phyloP scores from a whole-genome alignment of 495 filamentous ascomycete genomes.

The Lepidopterella palustris region DNA sequence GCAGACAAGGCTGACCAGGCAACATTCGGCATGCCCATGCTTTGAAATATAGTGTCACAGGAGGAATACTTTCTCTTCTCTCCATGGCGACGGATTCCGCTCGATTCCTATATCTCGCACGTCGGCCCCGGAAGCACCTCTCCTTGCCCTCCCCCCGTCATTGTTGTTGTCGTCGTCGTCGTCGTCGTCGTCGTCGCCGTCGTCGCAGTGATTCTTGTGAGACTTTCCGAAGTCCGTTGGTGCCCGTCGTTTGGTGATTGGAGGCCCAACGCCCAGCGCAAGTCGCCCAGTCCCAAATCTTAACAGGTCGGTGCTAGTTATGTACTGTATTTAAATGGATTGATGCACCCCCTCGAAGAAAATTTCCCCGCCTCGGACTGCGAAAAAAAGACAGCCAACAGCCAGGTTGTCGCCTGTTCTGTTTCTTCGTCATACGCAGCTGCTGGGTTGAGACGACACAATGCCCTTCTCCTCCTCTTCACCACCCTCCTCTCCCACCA shows the following conservation, averaged over 20 bases:
- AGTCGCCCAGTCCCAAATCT: background rate
- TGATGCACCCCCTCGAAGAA: constrained; percentile 18
- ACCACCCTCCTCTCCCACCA: background rate
- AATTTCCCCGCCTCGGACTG: constrained; percentile 12
- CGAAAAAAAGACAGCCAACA: constrained; percentile 11
- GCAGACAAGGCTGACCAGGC: too few species aligned
- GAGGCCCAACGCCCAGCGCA: background rate
- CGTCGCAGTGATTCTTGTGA: background rate
- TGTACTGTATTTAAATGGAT: constrained; percentile 15
- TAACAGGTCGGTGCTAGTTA: constrained; percentile 11
- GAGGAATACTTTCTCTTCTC: too few species aligned
- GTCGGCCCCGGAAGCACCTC: background rate
- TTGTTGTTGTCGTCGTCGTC: background rate
- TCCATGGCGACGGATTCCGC: too few species aligned
- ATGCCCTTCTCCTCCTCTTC: background rate
- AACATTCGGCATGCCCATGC: too few species aligned
- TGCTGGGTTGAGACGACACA: background rate
- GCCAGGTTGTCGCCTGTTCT: too few species aligned
- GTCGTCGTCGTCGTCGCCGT: background rate
- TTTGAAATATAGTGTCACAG: too few species aligned
- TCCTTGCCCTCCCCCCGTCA: background rate
- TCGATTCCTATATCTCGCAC: too few species aligned
- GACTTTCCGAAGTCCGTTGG: constrained; percentile 4
- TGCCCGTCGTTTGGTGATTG: constrained; percentile 9
- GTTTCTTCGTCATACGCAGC: background rate